These are phyloP conservation scores for Diutina scorzettiae DNA, from an alignment of 1,139 yeast genomes.

Conservation along the genomic window DNA sequence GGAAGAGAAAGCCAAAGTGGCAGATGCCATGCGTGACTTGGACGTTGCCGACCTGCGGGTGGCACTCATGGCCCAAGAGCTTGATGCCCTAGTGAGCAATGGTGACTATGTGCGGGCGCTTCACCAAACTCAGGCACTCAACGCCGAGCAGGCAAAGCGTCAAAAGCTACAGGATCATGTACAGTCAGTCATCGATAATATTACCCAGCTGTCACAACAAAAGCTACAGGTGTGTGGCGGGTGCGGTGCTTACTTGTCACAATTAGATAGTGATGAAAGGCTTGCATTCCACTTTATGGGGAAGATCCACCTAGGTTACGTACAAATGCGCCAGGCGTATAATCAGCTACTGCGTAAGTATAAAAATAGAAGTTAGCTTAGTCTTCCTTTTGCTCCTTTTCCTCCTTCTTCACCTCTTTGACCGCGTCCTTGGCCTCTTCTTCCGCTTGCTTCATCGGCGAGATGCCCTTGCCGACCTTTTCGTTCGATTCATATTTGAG, in stretches of 20 bases:
- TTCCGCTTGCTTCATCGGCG: neutral
- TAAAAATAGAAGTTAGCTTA: too few species aligned
- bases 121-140: slow-evolving; percentile 30
- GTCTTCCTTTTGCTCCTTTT: neutral
- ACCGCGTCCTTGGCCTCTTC: neutral
- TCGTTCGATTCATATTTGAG: slow-evolving; percentile 40
- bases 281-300: slow-evolving; percentile 90
- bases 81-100: slow-evolving; percentile 40
- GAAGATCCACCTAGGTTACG: slow-evolving; percentile 74
- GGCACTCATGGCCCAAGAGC: slow-evolving; percentile 61
- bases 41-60: slow-evolving; percentile 57
- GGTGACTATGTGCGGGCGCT: slow-evolving; percentile 44
- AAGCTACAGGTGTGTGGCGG: slow-evolving; percentile 82
- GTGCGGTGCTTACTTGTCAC: slow-evolving; percentile 84
- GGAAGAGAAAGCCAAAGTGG: slow-evolving; percentile 60
- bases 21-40: slow-evolving; percentile 50
- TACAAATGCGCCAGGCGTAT: slow-evolving; percentile 57
- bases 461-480: slow-evolving; percentile 17
- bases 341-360: slow-evolving; percentile 19
- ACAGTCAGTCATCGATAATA: slow-evolving; percentile 52
- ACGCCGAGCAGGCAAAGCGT: slow-evolving; percentile 34
- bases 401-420: neutral
- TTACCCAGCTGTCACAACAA: slow-evolving; percentile 83
- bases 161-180: slow-evolving; percentile 41
- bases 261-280: slow-evolving; percentile 80